A percentile compares a stretch with the other conserved stretches of the same genome.
Evolutionary conservation across 805 yeast genomes (phyloP).

Genomic region (Ogataea ganodermae): DNA sequence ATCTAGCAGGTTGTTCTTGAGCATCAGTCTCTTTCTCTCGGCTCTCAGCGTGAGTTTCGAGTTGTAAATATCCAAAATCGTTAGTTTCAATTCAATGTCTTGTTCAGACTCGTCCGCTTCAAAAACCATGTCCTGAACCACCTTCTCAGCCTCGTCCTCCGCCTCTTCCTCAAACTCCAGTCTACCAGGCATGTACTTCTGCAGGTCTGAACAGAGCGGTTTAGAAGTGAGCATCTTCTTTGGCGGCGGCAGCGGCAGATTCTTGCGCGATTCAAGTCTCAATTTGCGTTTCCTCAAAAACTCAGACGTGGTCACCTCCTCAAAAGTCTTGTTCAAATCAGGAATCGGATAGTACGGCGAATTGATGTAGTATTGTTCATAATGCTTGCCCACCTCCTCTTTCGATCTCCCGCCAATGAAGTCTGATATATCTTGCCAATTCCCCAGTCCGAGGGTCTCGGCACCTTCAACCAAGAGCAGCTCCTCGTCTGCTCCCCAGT

Average conservation of each 20-base stretch:
- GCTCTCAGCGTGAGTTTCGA: constrained; percentile 88
- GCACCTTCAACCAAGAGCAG: constrained; percentile 84
- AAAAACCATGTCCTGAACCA: constrained; percentile 92
- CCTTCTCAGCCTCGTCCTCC: constrained; percentile 94
- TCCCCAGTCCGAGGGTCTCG: constrained; percentile 88
- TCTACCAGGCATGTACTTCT: constrained; percentile 98
- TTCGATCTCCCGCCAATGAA: constrained; percentile 90
- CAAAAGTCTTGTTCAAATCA: constrained; percentile 71
- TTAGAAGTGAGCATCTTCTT: constrained; percentile 88
- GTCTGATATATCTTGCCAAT: constrained; percentile 98
- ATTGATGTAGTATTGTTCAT: constrained; percentile 67
- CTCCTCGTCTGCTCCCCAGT: constrained; percentile 99
- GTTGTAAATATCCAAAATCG: constrained; percentile 86
- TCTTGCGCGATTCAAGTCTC: constrained; percentile 72
- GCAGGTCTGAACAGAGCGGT: constrained; percentile 95
- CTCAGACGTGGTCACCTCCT: constrained; percentile 60
- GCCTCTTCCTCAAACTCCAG: constrained; percentile 95
- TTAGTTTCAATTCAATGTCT: constrained; percentile 86
- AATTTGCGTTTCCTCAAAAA: constrained; percentile 67
- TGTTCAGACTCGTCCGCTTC: constrained; percentile 89
- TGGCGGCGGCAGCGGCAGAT: constrained; percentile 79
- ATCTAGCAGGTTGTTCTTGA: constrained; percentile 78
- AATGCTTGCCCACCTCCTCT: constrained; percentile 89
- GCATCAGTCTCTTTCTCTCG: constrained; percentile 81
- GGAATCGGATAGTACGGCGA: constrained; percentile 85